Base-by-base conservation (phyloP, 2,329 filamentous ascomycete species). In the Apiospora pterosperma region DNA sequence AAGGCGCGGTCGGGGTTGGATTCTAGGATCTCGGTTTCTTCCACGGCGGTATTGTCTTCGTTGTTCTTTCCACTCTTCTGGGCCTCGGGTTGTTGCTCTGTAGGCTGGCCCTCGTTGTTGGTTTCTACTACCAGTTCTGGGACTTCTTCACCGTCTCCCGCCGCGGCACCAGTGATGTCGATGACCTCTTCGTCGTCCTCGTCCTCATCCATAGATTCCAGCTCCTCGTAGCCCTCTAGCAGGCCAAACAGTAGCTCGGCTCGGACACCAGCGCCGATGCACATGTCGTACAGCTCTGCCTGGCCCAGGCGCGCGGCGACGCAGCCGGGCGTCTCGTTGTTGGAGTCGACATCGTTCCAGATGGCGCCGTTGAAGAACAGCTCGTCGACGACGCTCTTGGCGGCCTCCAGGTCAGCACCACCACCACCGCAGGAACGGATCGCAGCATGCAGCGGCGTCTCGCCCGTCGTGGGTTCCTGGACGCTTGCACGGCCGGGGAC, bases 281-380 rank as follows among this genome's bases (percentile, higher is more conserved):
- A 92, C 64, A 93, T 77, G 44, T 90, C 86, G 75, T 99, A 98
- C 39, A 97, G 79, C 61, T 87, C 84, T 63, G 78, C 83, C 71
- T 92, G 81, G 0, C 91, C 90, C 28, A 97, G 75, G 31, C 88
- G 81, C 65, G 84, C 82, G 10, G 96, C 96, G 52, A 97, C 81
- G 76, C 95, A 98, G 8, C 93, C 96, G 0, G 96, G 93, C 3
- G 96, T 98, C 82, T 98, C 95, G 71, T 93, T 86, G 70, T 92
- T 90, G 69, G 83, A 80, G 76, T 98, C 93, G 64, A 98, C 82
- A 76, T 97, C 94, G 79, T 99, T 99, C 96, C 96, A 99, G 70
- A 98, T 97, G 12, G 93, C 96, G 36, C 96, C 96, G 70, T 91
- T 90, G 73, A 94, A 85, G 66, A 98, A 88, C 8, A 98, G 84